Evolutionary conservation across 257 asterid genomes (phyloP), one percentile per base, ranked within the genome.

Genomic region (Orobanche coerulescens): DNA sequence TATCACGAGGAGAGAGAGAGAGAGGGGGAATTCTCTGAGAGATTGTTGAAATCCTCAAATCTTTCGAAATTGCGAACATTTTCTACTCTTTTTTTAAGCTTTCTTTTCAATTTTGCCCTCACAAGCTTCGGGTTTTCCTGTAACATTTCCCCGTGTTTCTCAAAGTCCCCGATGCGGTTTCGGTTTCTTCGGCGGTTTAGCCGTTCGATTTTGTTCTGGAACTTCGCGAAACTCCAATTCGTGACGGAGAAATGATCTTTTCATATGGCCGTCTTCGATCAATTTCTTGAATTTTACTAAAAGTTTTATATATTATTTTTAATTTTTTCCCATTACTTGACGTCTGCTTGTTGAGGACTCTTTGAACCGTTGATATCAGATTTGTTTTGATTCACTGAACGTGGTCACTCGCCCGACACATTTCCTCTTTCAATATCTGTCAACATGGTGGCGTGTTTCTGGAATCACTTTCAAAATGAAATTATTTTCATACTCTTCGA

Each of bases 201-300:
- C 66, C 65, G 71, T 69, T 65, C 57, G 40, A 23, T 75, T 55
- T 39, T 54, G 26, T 19, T 20, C 55, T 25, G 23, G 40, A 31
- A 48, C 28, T 72, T 48, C 47, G 34, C 22, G 51, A 74, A 66
- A 64, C 40, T 54, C 39, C 65, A 49, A 24, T 51, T 26, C 42
- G 66, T 61, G 65, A 33, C 24, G 48, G 67, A 67, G 54, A 36
- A 74, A 74, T 64, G 71, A 71, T 68, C 67, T 48, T 73, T 71
- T 66, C 2, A 16, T 60, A 39, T 25, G 54, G n/a, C 42, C 67
- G 54, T 34, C 62, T 66, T 72, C 71, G 36, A 69, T 66, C 26
- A 24, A 44, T 66, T 70, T 62, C 71, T 52, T 61, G 30, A 48
- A 55, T 68, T 68, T 61, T 37, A 31, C 63, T 46, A 14, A 56